Conservation (phyloP, 495 filamentous ascomycete genomes). For the Mytilinidion resinicola region DNA sequence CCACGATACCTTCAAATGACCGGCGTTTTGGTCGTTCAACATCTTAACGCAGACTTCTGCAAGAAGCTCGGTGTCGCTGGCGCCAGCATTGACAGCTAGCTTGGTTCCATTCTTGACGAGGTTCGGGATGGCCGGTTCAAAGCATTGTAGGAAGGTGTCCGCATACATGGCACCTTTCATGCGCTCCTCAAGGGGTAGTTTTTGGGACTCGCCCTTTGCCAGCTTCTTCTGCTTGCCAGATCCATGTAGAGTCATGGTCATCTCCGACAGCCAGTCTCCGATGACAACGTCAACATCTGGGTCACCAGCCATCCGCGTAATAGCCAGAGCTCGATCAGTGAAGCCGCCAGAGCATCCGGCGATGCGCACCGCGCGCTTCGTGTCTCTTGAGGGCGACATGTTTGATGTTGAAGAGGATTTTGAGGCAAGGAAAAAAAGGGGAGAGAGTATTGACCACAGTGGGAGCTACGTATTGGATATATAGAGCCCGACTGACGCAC, state of each 20-base stretch:
- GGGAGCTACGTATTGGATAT: not conserved
- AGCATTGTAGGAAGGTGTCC: conserved; percentile 24
- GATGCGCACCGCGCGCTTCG: conserved; percentile 22
- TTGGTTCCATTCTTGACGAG: conserved; percentile 22
- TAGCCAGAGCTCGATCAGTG: conserved; percentile 18
- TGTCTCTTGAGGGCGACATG: not conserved
- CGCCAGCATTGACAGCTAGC: conserved; percentile 32
- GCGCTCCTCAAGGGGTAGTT: conserved; percentile 17
- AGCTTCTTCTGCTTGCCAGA: conserved; percentile 21
- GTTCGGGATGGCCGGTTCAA: conserved; percentile 28
- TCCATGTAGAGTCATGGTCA: conserved; percentile 30
- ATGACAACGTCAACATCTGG: conserved; percentile 25
- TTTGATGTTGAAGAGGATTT: not conserved
- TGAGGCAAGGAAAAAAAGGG: not conserved
- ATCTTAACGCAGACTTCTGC: conserved; percentile 26
- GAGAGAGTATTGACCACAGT: not conserved
- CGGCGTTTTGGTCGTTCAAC: conserved; percentile 15
- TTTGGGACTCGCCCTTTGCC: conserved; percentile 1
- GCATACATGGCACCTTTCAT: conserved; percentile 21
- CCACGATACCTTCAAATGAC: conserved; percentile 29
- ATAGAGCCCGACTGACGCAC: not conserved
- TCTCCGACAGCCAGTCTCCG: conserved; percentile 26
- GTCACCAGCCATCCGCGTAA: conserved; percentile 22
- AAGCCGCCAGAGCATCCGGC: conserved; percentile 23
- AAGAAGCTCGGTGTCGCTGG: conserved; percentile 28